These are phyloP conservation scores for Neofusicoccum sp. DNA, from an alignment of 2,329 filamentous ascomycete species.

Conservation along the genomic window DNA sequence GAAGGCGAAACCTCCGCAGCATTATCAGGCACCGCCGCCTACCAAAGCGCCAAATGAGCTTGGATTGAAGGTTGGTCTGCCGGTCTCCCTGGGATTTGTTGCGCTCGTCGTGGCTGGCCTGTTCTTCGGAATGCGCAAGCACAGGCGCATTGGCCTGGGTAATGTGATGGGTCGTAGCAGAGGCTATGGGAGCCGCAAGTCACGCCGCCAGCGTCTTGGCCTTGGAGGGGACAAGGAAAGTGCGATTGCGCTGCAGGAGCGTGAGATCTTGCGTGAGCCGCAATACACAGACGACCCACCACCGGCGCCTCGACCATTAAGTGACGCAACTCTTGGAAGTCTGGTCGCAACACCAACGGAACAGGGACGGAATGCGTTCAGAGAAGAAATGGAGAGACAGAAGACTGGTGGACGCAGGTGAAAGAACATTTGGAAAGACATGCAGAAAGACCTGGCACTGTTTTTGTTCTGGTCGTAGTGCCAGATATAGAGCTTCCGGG, in stretches of 20 bases:
- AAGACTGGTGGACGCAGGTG: slow-evolving; percentile 29
- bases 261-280: slow-evolving; percentile 22
- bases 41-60: slow-evolving; percentile 21
- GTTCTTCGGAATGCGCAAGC: slow-evolving; percentile 42
- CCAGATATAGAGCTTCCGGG: too few relatives aligned
- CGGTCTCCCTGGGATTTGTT: slow-evolving; percentile 39
- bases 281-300: slow-evolving; percentile 18
- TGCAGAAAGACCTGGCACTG: too few relatives aligned
- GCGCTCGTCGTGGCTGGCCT: slow-evolving; percentile 37
- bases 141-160: slow-evolving; percentile 37
- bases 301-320: not conserved
- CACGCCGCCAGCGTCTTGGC: slow-evolving; percentile 35
- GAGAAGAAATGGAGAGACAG: slow-evolving; percentile 38
- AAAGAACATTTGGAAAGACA: not conserved
- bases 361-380: slow-evolving; percentile 33
- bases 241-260: slow-evolving; percentile 31
- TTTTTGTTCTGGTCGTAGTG: too few relatives aligned
- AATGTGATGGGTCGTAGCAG: slow-evolving; percentile 35
- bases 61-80: slow-evolving; percentile 32
- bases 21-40: slow-evolving; percentile 31
- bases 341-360: slow-evolving; percentile 26
- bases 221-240: slow-evolving; percentile 26
- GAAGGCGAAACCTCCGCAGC: slow-evolving; percentile 32
- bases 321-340: slow-evolving; percentile 29
- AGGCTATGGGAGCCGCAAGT: slow-evolving; percentile 40